phyloP scores from a whole-genome alignment of 495 filamentous ascomycete genomes.

The Trichoderma virens region DNA sequence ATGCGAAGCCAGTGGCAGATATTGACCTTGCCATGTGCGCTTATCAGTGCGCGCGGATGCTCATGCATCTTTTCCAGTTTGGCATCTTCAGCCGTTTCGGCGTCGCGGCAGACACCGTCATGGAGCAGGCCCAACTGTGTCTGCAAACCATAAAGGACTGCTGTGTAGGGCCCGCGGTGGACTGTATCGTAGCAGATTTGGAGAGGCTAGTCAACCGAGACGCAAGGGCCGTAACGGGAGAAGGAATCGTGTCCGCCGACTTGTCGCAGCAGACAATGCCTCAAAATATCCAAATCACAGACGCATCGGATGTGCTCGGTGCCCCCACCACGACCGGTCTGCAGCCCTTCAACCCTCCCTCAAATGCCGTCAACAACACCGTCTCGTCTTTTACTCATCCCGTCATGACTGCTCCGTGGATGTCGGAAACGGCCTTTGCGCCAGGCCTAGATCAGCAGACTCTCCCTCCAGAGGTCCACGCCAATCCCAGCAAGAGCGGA shows the following conservation, averaged over 20 bases:
- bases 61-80: slow-evolving; percentile 20
- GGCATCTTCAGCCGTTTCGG: slow-evolving; percentile 16
- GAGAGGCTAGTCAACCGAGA: slow-evolving; percentile 9
- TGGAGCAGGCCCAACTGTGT: slow-evolving; percentile 23
- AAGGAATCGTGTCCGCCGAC: too few species aligned
- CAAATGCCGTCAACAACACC: background rate
- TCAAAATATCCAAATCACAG: background rate
- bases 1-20: slow-evolving; percentile 35
- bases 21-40: slow-evolving; percentile 41
- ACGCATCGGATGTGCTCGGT: background rate
- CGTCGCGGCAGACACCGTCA: slow-evolving; percentile 21
- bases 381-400: background rate
- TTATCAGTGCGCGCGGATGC: slow-evolving; percentile 37
- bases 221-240: background rate
- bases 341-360: background rate
- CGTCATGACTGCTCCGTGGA: slow-evolving; percentile 8
- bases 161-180: slow-evolving; percentile 5
- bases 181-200: slow-evolving; percentile 1
- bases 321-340: background rate
- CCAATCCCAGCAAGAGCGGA: background rate
- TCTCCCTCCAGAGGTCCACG: background rate
- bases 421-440: background rate
- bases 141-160: slow-evolving; percentile 22
- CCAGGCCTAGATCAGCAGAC: background rate
- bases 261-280: background rate